Base-by-base conservation (phyloP, 495 filamentous ascomycete genomes). In the Penicillium diatomitis region DNA sequence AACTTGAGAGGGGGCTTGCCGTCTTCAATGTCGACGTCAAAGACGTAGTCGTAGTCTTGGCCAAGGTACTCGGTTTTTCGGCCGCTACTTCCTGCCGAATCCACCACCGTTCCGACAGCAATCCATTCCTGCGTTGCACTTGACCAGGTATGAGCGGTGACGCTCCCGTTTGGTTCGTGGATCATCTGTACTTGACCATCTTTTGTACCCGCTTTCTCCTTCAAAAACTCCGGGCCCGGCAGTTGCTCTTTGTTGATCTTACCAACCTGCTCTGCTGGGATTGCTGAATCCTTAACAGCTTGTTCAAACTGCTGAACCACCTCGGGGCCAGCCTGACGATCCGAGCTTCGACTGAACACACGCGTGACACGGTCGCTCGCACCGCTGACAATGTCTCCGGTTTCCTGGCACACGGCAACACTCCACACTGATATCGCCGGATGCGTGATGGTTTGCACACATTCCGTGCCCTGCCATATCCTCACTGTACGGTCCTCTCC, bases 341-440 rank as follows among this genome's bases (percentile, higher is more conserved):
- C 83, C 32, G 69, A 62, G 48, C 72, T 81, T 58, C 88, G 77
- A 34, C 79, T 91, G 68, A 97, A 99, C 32, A 97, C 73, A 38
- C 94, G 83, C 20, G 88, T 82, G 45, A 92, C 72, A 32, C 85
- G 82, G 59, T 99, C 94, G 66, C 92, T 97, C 20, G 91, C 85
- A 44, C 94, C 94, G 5, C 82, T 88, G 9, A 86, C 88, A 58
- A 99, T 91, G 61, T 99, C 94, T 38, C 92, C 91, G 48, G 78
- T 95, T 43, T 84, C 83, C 5, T 71, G 41, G 57, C 87, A 92
- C 27, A 77, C 87, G 4, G 90, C 87, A 38, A 99, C 87, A 37
- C 79, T 71, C 94, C 94, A 99, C 1, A 99, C 90, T 0, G 90
- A 96, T 35, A 96, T 95, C 8, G 94, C 94, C 34, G 94, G 94